Conservation (phyloP, 352 stramenopile genomes). For the Globisporangium middletonii region DNA sequence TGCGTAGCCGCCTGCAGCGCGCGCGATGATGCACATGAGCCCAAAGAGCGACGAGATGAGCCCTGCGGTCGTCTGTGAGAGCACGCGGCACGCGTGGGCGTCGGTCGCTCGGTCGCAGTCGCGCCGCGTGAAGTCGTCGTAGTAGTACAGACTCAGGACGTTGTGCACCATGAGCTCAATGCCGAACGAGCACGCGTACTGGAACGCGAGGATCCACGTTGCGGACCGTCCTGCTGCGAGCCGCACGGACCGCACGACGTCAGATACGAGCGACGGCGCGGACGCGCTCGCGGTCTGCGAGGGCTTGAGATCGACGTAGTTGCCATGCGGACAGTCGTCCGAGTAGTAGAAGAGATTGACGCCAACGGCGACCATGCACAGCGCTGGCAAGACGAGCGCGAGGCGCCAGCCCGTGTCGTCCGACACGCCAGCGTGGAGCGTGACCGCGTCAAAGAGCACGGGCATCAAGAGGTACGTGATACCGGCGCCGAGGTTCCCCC, state of each 20-base stretch:
- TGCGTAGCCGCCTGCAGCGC: conserved; percentile 76
- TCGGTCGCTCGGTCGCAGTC: conserved; percentile 33
- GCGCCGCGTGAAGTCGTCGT: conserved; percentile 70
- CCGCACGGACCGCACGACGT: conserved; percentile 10
- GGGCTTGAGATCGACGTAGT: conserved; percentile 73
- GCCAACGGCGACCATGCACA: conserved; percentile 74
- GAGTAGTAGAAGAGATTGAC: conserved; percentile 69
- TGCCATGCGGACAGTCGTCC: conserved; percentile 91
- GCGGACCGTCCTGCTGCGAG: conserved; percentile 37
- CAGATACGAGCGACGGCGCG: background rate
- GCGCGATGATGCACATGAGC: conserved; percentile 92
- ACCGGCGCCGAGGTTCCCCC: conserved; percentile 92
- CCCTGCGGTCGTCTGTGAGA: conserved; percentile 37
- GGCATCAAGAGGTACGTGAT: conserved; percentile 86
- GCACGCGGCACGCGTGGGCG: conserved; percentile 18
- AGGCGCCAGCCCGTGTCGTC: conserved; percentile 87
- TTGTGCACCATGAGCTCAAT: conserved; percentile 95
- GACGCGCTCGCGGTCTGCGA: background rate
- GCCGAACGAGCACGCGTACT: conserved; percentile 93
- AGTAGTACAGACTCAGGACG: conserved; percentile 88
- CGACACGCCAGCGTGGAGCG: conserved; percentile 30
- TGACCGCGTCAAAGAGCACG: conserved; percentile 86
- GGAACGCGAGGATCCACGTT: conserved; percentile 89
- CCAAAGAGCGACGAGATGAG: conserved; percentile 91
- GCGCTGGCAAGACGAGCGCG: conserved; percentile 83